phyloP scores from a whole-genome alignment of 768 basidiomycete genomes.

The Neoboletus subvelutipes region DNA sequence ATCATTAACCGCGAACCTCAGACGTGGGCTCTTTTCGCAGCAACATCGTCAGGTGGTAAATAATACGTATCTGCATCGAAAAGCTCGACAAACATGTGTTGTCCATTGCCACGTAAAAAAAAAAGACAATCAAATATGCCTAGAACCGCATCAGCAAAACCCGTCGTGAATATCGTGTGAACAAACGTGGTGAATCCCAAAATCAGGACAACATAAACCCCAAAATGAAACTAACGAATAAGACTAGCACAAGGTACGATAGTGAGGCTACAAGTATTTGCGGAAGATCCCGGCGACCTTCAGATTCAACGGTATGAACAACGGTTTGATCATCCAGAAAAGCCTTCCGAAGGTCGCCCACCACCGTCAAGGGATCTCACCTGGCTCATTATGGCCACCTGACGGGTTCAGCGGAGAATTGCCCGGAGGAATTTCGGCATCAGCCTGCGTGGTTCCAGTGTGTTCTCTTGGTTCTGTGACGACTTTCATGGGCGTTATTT shows the following conservation, averaged over 20 bases:
- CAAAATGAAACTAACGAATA: slow-evolving; percentile 23
- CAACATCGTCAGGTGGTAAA: slow-evolving; percentile 1
- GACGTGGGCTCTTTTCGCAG: not conserved
- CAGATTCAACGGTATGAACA: slow-evolving; percentile 42
- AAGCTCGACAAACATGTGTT: slow-evolving; percentile 11
- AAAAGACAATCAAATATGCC: not conserved
- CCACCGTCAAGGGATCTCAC: slow-evolving; percentile 43
- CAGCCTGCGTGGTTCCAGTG: not conserved
- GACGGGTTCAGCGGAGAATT: slow-evolving; percentile 11
- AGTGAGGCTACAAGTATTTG: slow-evolving; percentile 37
- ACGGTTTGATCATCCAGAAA: slow-evolving; percentile 41
- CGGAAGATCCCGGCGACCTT: slow-evolving; percentile 50
- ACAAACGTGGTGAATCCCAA: slow-evolving; percentile 15
- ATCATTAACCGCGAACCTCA: slow-evolving; percentile 30
- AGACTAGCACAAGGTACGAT: slow-evolving; percentile 24
- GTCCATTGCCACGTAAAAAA: slow-evolving; percentile 20
- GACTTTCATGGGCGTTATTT: slow-evolving; percentile 7
- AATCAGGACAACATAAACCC: slow-evolving; percentile 25
- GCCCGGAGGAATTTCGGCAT: not conserved
- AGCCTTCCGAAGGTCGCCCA: slow-evolving; percentile 49
- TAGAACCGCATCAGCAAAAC: not conserved
- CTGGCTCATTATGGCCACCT: slow-evolving; percentile 16
- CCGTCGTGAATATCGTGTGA: slow-evolving; percentile 14
- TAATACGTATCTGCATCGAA: slow-evolving; percentile 14
- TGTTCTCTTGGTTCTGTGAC: slow-evolving; percentile 16